Evolutionary conservation across 2,329 filamentous ascomycete genomes (phyloP).

Genomic region (Cucurbitaria berberidis): DNA sequence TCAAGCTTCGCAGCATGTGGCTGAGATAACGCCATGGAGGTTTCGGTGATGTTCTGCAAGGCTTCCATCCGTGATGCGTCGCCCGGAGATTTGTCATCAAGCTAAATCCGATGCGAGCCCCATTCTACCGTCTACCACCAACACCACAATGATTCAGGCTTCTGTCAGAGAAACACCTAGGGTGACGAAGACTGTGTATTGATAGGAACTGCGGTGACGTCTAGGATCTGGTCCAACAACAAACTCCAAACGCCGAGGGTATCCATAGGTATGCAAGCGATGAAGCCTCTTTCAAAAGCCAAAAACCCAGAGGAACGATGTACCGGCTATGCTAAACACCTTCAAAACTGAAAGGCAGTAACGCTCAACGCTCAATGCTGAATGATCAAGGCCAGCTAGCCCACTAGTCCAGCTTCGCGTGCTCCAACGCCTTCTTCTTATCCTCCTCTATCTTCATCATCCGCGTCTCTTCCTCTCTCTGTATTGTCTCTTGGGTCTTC

Average conservation of each 20-base stretch:
- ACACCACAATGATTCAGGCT: too few relatives aligned
- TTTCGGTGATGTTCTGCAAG: constrained; percentile 44
- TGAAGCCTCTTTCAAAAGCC: constrained; percentile 2
- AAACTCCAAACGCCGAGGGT: constrained; percentile 12
- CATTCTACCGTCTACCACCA: background rate
- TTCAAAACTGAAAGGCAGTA: constrained; percentile 1
- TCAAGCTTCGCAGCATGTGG: constrained; percentile 28
- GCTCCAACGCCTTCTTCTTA: constrained; percentile 13
- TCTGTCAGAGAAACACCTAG: too few relatives aligned
- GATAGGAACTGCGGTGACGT: background rate
- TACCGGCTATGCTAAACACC: constrained; percentile 3
- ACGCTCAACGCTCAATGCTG: too few relatives aligned
- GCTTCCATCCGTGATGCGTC: constrained; percentile 39
- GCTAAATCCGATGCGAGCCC: constrained; percentile 7
- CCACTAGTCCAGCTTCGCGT: constrained; percentile 26
- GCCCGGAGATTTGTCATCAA: constrained; percentile 45
- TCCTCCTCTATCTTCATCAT: constrained; percentile 19
- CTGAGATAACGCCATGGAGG: constrained; percentile 25
- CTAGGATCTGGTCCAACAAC: background rate
- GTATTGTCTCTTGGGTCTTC: constrained; percentile 41
- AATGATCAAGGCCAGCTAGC: constrained; percentile 23
- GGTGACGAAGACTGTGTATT: too few relatives aligned
- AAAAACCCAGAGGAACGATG: background rate
- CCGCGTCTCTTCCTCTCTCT: constrained; percentile 18
- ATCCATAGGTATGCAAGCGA: constrained; percentile 25